Conservation (phyloP, 2,329 filamentous ascomycete species). For the Xylaria sp. region DNA sequence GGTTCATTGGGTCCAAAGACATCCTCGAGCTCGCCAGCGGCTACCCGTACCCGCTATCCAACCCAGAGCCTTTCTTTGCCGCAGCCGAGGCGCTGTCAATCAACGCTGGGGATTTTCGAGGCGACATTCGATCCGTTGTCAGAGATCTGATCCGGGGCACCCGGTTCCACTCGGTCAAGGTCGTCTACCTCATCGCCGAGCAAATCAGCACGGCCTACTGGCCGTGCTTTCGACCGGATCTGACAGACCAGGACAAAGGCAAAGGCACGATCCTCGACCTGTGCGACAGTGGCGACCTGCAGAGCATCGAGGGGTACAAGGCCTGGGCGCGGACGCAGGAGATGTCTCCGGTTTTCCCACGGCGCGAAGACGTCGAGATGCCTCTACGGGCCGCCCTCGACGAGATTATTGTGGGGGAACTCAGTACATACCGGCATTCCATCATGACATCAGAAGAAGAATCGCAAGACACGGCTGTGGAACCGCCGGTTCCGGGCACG, state of each 20-base stretch:
- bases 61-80: slow-evolving; percentile 48
- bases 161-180: slow-evolving; percentile 42
- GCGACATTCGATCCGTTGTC: slow-evolving; percentile 42
- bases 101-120: slow-evolving; percentile 43
- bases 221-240: slow-evolving; percentile 46
- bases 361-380: slow-evolving; percentile 44
- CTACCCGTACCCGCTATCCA: slow-evolving; percentile 48
- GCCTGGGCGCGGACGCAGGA: slow-evolving; percentile 47
- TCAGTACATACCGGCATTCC: slow-evolving; percentile 36
- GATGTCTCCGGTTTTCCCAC: slow-evolving; percentile 46
- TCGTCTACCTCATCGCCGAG: slow-evolving; percentile 46
- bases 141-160: slow-evolving; percentile 42
- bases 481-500: neutral
- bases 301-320: slow-evolving; percentile 43
- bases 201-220: slow-evolving; percentile 47
- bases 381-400: slow-evolving; percentile 41
- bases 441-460: slow-evolving; percentile 28
- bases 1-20: slow-evolving; percentile 46
- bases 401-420: slow-evolving; percentile 42
- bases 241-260: slow-evolving; percentile 45
- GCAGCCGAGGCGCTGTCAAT: slow-evolving; percentile 44
- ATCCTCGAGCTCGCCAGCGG: slow-evolving; percentile 47
- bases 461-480: neutral
- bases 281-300: slow-evolving; percentile 41
- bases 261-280: slow-evolving; percentile 49